phyloP scores from a whole-genome alignment of 1,284 basidiomycete genomes.

The Pyrrhoderma lamaoense region DNA sequence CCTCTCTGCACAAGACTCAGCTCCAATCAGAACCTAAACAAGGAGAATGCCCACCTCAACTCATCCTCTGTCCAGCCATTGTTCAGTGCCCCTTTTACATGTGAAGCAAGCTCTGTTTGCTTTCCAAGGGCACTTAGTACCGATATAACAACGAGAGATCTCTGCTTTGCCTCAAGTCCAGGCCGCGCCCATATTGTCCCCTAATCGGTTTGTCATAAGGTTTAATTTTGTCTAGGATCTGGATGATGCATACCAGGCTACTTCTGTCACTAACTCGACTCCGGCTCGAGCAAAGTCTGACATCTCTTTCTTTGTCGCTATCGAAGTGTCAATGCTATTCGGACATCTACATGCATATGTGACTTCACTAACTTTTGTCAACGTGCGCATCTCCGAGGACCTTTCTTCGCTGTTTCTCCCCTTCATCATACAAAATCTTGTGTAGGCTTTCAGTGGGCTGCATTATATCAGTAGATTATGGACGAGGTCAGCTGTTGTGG shows the following conservation, averaged over 20 bases:
- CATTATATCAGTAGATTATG: background rate
- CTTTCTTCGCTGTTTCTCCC: constrained; percentile 13
- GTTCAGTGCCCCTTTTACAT: constrained; percentile 13
- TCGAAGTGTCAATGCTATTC: background rate
- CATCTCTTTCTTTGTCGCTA: constrained; percentile 2
- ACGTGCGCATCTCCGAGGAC: constrained; percentile 13
- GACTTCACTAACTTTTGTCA: constrained; percentile 11
- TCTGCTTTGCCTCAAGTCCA: constrained; percentile 8
- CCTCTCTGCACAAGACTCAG: constrained; percentile 1
- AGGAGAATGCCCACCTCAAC: constrained; percentile 2
- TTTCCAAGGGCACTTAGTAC: constrained; percentile 12
- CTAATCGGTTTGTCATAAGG: background rate
- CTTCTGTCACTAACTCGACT: constrained; percentile 9
- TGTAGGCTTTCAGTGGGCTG: constrained; percentile 3
- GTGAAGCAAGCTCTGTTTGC: constrained; percentile 9
- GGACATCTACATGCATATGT: background rate
- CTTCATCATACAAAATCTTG: constrained; percentile 11
- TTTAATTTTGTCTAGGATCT: background rate
- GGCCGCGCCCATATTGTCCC: constrained; percentile 12
- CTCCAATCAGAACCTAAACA: background rate
- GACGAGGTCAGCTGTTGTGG: too few species aligned
- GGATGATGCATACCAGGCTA: constrained; percentile 5
- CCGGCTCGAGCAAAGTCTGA: constrained; percentile 11
- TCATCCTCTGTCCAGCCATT: constrained; percentile 13
- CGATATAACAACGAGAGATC: constrained; percentile 8